A percentile compares a stretch with the other conserved stretches of the same genome.
Conservation (phyloP, 805 yeast genomes). For the Huiozyma naganishii region DNA sequence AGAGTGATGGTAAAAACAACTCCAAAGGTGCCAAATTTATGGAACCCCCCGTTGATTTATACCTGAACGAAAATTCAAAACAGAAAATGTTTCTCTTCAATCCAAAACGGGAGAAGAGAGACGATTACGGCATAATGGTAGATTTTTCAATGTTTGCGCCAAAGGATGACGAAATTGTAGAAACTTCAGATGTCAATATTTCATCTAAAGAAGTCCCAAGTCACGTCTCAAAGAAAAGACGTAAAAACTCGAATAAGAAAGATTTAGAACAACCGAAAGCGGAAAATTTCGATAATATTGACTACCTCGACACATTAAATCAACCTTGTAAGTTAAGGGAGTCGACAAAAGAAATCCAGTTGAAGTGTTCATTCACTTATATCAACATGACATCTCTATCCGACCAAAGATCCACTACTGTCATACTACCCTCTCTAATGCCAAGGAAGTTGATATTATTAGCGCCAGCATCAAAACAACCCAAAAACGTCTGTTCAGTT, state of each 20-base stretch:
- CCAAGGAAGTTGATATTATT: slow-evolving; percentile 58
- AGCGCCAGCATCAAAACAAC: slow-evolving; percentile 15
- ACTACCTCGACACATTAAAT: slow-evolving; percentile 39
- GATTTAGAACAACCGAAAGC: slow-evolving; percentile 27
- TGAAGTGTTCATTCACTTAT: slow-evolving; percentile 63
- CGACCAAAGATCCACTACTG: slow-evolving; percentile 69
- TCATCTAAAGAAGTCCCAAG: not conserved
- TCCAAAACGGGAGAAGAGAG: slow-evolving; percentile 48
- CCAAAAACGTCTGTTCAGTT: slow-evolving; percentile 7
- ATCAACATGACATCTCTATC: slow-evolving; percentile 79
- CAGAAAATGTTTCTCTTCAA: slow-evolving; percentile 69
- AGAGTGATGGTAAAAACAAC: slow-evolving; percentile 2
- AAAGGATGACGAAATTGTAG: slow-evolving; percentile 29
- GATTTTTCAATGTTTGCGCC: slow-evolving; percentile 50
- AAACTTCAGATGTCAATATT: no score
- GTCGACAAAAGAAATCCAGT: slow-evolving; percentile 29
- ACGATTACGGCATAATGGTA: slow-evolving; percentile 81
- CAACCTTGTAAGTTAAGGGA: slow-evolving; percentile 40
- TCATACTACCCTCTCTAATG: slow-evolving; percentile 67
- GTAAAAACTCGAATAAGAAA: slow-evolving; percentile 6
- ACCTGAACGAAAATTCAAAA: slow-evolving; percentile 22
- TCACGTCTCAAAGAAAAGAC: slow-evolving; percentile 8
- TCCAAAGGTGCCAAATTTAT: slow-evolving; percentile 2
- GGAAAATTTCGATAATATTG: slow-evolving; percentile 41
- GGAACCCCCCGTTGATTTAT: slow-evolving; percentile 23